Evolutionary conservation across 2,329 filamentous ascomycete species (phyloP), one percentile per base, ranked within the genome.

Genomic region (Epichloe brachyelytri): DNA sequence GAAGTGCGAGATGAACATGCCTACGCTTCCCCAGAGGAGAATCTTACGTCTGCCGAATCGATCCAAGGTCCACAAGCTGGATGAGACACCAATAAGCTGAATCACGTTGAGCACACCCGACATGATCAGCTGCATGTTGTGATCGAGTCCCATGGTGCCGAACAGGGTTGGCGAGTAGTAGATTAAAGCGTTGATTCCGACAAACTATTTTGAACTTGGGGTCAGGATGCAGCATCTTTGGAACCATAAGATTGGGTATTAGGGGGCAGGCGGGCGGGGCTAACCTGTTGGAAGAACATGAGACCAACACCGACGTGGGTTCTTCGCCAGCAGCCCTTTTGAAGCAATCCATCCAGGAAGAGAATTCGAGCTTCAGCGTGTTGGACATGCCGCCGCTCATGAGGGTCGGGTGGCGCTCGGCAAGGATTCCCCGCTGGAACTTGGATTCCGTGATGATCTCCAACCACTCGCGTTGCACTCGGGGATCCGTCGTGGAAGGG

Each of bases 111-210:
- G 56, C 5, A 65, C 62, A 12, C 63, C 63, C 5, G 62, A 63
- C 59, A 63, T 63, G 40, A 63, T 59, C 30, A 65, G 58, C 43
- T 62, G 57, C 59, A 63, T 63, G 40, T 63, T 59, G 20, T 54
- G 56, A 46, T 59, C 54, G 5, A 81, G 66, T 15, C 78, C 78
- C 46, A 81, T 69, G 53, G 74, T 70, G 0, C 67, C 66, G 65
- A 82, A 82, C 51, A 82, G 79, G 36, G 73, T 71, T 0, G 79
- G 79, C 0, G 75, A 74, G 55, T 80, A 80, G 64, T 79, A 80
- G 58, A 79, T 73, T 38, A 77, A 68, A 1, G 69, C 69, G 50
- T 72, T 71, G 15, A 68, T 63, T 3, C 61, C 61, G 17, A 55
- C 54, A 30, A 62, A 59, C 49, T 62, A 15, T 39, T 26, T 10